Conservation (phyloP, 2,329 filamentous ascomycete species). For the Verticillium dahliae region DNA sequence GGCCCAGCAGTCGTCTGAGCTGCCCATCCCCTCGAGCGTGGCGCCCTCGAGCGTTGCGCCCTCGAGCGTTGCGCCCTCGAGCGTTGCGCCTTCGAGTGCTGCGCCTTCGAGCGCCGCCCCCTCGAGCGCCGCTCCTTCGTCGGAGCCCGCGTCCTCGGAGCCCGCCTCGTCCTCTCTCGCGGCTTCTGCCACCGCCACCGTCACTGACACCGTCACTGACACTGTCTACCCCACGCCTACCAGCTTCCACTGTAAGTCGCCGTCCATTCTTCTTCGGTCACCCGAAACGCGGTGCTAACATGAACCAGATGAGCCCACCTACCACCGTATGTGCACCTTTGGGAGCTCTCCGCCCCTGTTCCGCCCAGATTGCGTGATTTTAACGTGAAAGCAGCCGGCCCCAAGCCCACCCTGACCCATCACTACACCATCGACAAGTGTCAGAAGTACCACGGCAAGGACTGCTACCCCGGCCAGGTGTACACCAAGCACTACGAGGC, state of each 20-base stretch:
- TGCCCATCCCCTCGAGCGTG: neutral
- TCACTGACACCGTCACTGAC: neutral
- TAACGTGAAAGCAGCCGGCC: neutral
- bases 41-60: neutral
- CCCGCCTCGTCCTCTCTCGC: neutral
- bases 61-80: neutral
- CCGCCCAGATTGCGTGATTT: no score
- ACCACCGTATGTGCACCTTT: no score
- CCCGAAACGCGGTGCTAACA: no score
- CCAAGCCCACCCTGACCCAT: neutral
- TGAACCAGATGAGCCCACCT: no score
- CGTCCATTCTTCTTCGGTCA: no score
- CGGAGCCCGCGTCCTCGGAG: neutral
- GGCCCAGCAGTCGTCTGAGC: slow-evolving; percentile 1
- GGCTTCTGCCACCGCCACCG: neutral
- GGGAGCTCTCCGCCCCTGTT: no score
- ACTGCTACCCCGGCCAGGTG: neutral
- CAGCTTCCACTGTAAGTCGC: no score
- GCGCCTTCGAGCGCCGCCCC: neutral
- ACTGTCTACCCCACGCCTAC: neutral
- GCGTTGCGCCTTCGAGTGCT: neutral
- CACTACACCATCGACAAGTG: neutral
- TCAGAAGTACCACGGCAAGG: neutral
- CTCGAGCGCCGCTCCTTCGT: neutral
- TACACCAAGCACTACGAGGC: neutral